Conservation (phyloP, 805 yeast species). For the Candida namnaoensis region DNA sequence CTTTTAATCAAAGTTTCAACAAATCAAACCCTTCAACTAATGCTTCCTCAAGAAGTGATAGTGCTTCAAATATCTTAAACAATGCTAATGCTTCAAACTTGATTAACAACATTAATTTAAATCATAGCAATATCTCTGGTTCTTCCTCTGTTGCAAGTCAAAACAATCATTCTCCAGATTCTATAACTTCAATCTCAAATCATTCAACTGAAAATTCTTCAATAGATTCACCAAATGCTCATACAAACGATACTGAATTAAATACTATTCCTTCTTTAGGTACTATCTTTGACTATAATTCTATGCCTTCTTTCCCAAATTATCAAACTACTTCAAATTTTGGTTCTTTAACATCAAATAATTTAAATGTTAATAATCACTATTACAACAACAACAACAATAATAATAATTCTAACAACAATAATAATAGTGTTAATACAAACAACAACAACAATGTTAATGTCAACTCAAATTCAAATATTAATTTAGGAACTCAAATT, state of each 20-base stretch:
- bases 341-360: no score
- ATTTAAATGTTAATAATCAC: not conserved
- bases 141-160: no score
- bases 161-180: not conserved
- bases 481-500: no score
- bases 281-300: slow-evolving; percentile 12
- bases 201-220: not conserved
- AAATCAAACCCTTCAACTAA: no score
- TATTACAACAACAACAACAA: not conserved
- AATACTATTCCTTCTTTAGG: slow-evolving; percentile 16
- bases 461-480: no score
- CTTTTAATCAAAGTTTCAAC: not conserved
- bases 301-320: not conserved
- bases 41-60: no score
- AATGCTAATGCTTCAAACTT: no score
- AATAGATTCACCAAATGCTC: not conserved
- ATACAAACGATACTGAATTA: not conserved
- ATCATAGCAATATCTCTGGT: no score
- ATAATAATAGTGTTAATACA: slow-evolving; percentile 4
- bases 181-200: not conserved
- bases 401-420: slow-evolving; percentile 1
- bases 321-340: not conserved
- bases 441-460: not conserved
- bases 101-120: no score
- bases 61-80: no score